Percentiles rank a stretch among this genome's conserved stretches.
phyloP scores from a whole-genome alignment of 176 grass and related monocot species.

The Puccinellia tenuiflora region DNA sequence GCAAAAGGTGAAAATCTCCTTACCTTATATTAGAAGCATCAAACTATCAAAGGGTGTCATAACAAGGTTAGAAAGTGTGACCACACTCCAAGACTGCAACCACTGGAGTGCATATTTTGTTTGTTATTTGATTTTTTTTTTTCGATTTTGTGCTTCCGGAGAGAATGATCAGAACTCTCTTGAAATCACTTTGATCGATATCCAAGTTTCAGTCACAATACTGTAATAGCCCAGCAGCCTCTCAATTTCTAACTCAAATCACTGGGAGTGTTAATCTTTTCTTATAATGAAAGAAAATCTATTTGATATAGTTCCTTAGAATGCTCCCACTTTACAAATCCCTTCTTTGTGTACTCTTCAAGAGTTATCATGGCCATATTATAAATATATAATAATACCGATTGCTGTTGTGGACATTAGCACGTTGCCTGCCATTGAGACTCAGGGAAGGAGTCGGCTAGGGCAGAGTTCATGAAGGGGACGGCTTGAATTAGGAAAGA shows the following conservation, averaged over 20 bases:
- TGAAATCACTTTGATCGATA: not conserved
- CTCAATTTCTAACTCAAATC: not conserved
- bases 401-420: too few relatives aligned
- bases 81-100: not conserved
- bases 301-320: not conserved
- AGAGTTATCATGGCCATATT: not conserved
- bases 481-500: too few relatives aligned
- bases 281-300: not conserved
- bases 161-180: not conserved
- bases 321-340: not conserved
- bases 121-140: not conserved
- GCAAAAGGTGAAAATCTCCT: not conserved
- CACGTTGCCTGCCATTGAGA: too few relatives aligned
- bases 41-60: not conserved
- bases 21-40: not conserved
- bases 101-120: not conserved
- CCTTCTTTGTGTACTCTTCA: not conserved
- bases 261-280: not conserved
- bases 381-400: not conserved
- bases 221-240: not conserved
- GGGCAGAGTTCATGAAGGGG: too few relatives aligned
- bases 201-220: not conserved
- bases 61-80: not conserved
- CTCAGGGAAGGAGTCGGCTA: too few relatives aligned
- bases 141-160: not conserved